phyloP scores from a whole-genome alignment of 2,329 filamentous ascomycete genomes.

The Orbilia quercus region DNA sequence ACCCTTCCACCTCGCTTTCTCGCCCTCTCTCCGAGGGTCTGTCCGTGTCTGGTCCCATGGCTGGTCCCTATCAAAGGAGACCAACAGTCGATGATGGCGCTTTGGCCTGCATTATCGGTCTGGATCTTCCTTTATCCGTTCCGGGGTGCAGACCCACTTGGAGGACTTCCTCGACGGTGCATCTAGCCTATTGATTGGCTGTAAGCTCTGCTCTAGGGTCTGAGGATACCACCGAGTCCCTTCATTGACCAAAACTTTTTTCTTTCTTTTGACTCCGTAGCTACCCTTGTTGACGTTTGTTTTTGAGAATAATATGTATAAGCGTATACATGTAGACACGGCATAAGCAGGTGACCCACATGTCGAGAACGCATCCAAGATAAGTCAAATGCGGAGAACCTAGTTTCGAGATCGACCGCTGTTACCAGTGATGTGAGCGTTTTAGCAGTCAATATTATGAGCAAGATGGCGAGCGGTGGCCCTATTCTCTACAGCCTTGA shows the following conservation, averaged over 20 bases:
- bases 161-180: conserved; percentile 3
- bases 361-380: conserved; percentile 29
- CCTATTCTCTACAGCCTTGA: not conserved
- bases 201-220: conserved; percentile 6
- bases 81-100: conserved; percentile 22
- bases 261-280: not conserved
- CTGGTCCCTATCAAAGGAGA: conserved; percentile 16
- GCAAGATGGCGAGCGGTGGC: not conserved
- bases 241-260: conserved; percentile 32
- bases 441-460: conserved; percentile 35
- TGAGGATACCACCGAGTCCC: conserved; percentile 24
- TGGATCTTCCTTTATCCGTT: conserved; percentile 57
- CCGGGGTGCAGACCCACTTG: conserved; percentile 37
- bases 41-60: conserved; percentile 41
- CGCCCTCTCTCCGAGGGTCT: conserved; percentile 14
- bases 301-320: conserved; percentile 26
- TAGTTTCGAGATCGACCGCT: conserved; percentile 39
- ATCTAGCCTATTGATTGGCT: conserved; percentile 20
- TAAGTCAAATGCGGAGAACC: conserved; percentile 56
- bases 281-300: conserved; percentile 3
- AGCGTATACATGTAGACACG: conserved; percentile 42
- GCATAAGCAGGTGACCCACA: conserved; percentile 50
- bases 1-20: conserved; percentile 12
- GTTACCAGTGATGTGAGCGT: conserved; percentile 31
- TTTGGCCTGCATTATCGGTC: conserved; percentile 56